phyloP scores from a whole-genome alignment of 345 rosid genomes.

The Aethionema arabicum region DNA sequence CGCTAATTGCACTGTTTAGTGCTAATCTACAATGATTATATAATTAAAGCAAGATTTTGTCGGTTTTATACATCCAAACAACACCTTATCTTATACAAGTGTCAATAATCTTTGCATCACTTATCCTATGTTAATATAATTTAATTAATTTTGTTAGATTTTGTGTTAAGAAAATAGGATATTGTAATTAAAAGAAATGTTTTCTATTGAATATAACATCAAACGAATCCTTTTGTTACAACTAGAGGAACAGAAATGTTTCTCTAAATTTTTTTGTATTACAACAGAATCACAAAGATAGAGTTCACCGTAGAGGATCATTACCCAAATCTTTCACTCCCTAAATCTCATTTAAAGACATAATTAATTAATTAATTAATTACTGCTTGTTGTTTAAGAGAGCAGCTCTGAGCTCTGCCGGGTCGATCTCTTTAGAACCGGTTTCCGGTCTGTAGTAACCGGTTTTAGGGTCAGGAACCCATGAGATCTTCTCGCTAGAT shows the following conservation, averaged over 20 bases:
- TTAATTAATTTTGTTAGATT: background rate
- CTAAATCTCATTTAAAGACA: constrained; percentile 30
- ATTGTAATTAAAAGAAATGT: background rate
- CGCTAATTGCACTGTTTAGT: constrained; percentile 28
- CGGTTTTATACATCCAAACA: constrained; percentile 30
- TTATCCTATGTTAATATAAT: too few species aligned
- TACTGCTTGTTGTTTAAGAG: constrained; percentile 62
- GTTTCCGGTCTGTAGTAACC: constrained; percentile 82
- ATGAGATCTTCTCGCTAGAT: constrained; percentile 50
- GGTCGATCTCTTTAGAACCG: constrained; percentile 59
- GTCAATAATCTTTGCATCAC: too few species aligned
- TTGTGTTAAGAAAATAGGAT: background rate
- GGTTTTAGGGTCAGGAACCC: constrained; percentile 88
- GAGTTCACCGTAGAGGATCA: constrained; percentile 29
- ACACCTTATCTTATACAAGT: background rate
- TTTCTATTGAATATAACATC: constrained; percentile 14
- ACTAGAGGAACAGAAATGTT: background rate
- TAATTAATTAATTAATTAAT: constrained; percentile 20
- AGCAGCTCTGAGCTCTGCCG: constrained; percentile 60
- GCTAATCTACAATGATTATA: constrained; percentile 22
- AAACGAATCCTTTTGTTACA: constrained; percentile 27
- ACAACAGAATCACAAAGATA: constrained; percentile 23
- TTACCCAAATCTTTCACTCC: background rate
- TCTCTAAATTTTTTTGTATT: constrained; percentile 9
- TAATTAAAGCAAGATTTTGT: constrained; percentile 12